phyloP scores from a whole-genome alignment of 306 rosid species.

The Pyrus communis region DNA sequence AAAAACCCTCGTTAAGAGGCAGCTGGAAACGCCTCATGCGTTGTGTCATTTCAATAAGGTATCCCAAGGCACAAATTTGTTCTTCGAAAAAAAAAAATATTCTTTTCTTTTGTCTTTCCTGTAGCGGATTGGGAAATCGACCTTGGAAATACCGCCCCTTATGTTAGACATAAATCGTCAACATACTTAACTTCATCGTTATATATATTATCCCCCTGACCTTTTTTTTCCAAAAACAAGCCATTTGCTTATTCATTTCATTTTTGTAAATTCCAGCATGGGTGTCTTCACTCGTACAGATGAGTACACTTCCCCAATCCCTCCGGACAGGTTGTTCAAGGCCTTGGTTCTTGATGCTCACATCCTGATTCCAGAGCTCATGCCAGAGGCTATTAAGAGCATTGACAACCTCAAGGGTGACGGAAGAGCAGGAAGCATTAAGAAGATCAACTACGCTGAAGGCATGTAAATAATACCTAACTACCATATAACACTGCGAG shows the following conservation, averaged over 20 bases:
- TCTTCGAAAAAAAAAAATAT: too few species aligned
- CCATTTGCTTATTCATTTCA: neutral
- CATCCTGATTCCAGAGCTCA: slow-evolving; percentile 27
- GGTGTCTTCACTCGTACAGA: slow-evolving; percentile 15
- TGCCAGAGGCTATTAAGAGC: slow-evolving; percentile 8
- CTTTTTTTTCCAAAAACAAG: too few species aligned
- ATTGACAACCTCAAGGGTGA: slow-evolving; percentile 23
- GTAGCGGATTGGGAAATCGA: neutral
- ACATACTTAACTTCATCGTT: neutral
- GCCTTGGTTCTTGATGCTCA: slow-evolving; percentile 26
- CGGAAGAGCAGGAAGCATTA: slow-evolving; percentile 35
- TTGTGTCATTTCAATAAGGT: neutral
- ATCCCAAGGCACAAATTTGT: neutral
- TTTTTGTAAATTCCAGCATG: neutral
- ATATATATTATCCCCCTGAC: neutral
- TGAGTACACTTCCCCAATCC: slow-evolving; percentile 2
- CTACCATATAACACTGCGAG: neutral
- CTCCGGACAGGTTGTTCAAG: slow-evolving; percentile 30
- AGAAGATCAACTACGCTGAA: slow-evolving; percentile 19
- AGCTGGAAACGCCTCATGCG: too few species aligned
- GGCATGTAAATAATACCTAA: slow-evolving; percentile 1
- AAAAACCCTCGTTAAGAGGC: too few species aligned
- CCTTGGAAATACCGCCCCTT: neutral
- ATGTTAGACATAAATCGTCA: neutral
- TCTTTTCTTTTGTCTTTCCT: neutral